Conservation (phyloP, 441 rosid species). For the Mallotus japonicus region DNA sequence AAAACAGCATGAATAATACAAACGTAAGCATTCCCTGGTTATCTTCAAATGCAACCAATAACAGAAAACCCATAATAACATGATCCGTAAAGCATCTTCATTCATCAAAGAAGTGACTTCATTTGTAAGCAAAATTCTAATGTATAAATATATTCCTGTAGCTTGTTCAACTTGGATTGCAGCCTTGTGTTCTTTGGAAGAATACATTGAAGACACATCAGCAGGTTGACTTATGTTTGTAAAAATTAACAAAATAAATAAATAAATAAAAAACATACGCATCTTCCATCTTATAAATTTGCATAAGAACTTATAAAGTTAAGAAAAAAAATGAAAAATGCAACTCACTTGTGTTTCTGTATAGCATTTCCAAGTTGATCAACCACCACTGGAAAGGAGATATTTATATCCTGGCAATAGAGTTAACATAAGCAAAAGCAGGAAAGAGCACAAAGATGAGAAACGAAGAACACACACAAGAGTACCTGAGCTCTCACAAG, state of each 20-base stretch:
- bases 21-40: background rate
- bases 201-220: background rate
- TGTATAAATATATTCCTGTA: background rate
- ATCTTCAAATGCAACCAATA: background rate
- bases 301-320: background rate
- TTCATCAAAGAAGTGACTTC: background rate
- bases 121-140: background rate
- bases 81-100: no score
- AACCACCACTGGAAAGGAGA: slow-evolving; percentile 43
- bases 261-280: background rate
- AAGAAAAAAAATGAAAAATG: slow-evolving; percentile 4
- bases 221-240: background rate
- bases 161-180: background rate
- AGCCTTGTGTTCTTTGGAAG: background rate
- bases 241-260: background rate
- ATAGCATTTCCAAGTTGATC: slow-evolving; percentile 45
- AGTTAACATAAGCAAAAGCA: slow-evolving; percentile 1
- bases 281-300: background rate
- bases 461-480: slow-evolving; percentile 4
- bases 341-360: slow-evolving; percentile 53
- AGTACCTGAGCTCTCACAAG: slow-evolving; percentile 51
- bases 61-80: background rate
- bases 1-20: background rate
- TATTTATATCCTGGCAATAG: slow-evolving; percentile 40
- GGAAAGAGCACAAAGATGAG: background rate